Conservation (phyloP, 169 alveolate species). For the Plasmodium berghei region DNA sequence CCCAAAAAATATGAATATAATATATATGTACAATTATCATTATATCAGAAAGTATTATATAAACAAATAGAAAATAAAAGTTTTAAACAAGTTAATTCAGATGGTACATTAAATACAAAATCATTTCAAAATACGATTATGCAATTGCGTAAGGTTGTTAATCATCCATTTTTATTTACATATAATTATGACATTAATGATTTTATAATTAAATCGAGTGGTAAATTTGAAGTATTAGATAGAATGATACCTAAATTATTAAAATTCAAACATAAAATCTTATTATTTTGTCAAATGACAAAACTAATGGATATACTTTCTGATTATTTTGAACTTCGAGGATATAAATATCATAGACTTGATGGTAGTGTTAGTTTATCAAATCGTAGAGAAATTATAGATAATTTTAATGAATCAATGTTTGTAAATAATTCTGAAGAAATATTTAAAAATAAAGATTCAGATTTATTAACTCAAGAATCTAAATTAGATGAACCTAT, state of each 20-base stretch:
- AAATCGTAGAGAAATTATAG: slow-evolving; percentile 87
- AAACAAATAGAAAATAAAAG: slow-evolving; percentile 90
- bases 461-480: background rate
- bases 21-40: slow-evolving; percentile 92
- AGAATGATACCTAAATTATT: slow-evolving; percentile 83
- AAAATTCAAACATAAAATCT: slow-evolving; percentile 87
- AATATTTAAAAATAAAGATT: no score
- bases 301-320: slow-evolving; percentile 95
- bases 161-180: slow-evolving; percentile 96
- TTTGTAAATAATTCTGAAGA: background rate
- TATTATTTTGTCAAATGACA: slow-evolving; percentile 95
- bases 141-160: slow-evolving; percentile 98
- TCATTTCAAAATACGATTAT: slow-evolving; percentile 92
- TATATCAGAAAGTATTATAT: slow-evolving; percentile 95
- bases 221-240: slow-evolving; percentile 94
- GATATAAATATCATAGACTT: slow-evolving; percentile 93
- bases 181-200: slow-evolving; percentile 93
- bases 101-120: slow-evolving; percentile 59
- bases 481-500: slow-evolving; percentile 5
- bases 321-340: slow-evolving; percentile 94
- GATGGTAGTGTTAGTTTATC: slow-evolving; percentile 97
- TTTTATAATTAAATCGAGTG: slow-evolving; percentile 90
- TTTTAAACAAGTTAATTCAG: slow-evolving; percentile 78
- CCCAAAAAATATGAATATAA: slow-evolving; percentile 95
- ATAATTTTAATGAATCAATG: background rate